Evolutionary conservation across 805 yeast species (phyloP), one percentile per base, ranked within the genome.

Genomic region (Metschnikowia dekortorum): DNA sequence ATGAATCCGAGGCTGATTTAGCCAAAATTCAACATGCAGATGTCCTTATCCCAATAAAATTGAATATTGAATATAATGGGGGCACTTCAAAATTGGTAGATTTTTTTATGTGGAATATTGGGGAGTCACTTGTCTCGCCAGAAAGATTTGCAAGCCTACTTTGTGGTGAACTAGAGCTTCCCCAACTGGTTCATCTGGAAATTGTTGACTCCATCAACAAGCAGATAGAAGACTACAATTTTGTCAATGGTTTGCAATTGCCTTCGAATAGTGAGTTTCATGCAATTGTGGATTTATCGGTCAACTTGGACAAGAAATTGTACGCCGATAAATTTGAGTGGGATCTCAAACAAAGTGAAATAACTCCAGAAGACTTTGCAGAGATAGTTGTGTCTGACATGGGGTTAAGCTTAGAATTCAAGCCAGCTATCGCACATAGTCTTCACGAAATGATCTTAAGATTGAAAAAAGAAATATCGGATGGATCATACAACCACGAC

Each of bases 281-380:
- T 61, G 96, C 87, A 1, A 78, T 94, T 3, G 78, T 94, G 34
- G 87, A 89, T 55, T 68, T 94, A 36, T 83, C 92, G 13, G 87
- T 94, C 44, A 89, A 86, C 62, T 71, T 94, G 53, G 89, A 90
- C 56, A 87, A 87, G 63, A 84, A 84, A 58, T 76, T 91, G 39
- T 90, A 84, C 61, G 96, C 90, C 58, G 99, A 94, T 67, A 86
- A 87, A 64, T 85, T 94, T 56, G 98, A 94, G 68, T 92, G 98
- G 98, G 95, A 94, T 62, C 73, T 94, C 62, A 35, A 61, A 33
- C 75, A 72, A 52, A 65, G 67, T 9, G 71, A 71, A 6, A 62
- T 87, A 22, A 80, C 89, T 0, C 97, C 99, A 0, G 96, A 90
- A 64, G 70, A 70, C 47, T 94, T 94, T 72, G 96, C 98, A 0